A percentile compares a stretch with the other conserved stretches of the same genome.
These are phyloP conservation scores for Eragrostis curvula DNA, from an alignment of 176 grass and related monocot genomes.

Conservation along the genomic window DNA sequence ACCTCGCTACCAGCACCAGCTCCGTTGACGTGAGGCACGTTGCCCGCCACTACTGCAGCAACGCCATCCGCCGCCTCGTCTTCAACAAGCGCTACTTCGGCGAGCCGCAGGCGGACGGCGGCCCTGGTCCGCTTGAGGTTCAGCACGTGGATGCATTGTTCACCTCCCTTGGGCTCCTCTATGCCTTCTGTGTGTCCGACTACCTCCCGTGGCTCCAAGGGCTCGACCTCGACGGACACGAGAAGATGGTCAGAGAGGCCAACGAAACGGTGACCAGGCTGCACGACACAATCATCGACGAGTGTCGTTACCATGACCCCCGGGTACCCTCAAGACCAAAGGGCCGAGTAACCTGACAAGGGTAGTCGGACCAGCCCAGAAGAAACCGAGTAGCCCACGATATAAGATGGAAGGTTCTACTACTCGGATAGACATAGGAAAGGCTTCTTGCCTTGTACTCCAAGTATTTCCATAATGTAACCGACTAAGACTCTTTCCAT, in stretches of 20 bases:
- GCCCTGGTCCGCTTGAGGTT: constrained; percentile 34
- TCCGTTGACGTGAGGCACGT: constrained; percentile 27
- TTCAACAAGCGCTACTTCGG: constrained; percentile 51
- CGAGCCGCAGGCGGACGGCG: constrained; percentile 5
- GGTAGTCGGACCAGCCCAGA: too few relatives aligned
- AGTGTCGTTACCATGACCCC: too few relatives aligned
- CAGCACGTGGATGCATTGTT: constrained; percentile 46
- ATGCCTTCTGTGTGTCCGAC: constrained; percentile 45
- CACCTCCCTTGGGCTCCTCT: constrained; percentile 3
- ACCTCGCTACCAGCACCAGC: not conserved
- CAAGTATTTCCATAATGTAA: too few relatives aligned
- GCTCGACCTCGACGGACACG: constrained; percentile 45
- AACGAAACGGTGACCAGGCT: not conserved
- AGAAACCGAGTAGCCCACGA: too few relatives aligned
- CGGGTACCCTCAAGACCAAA: too few relatives aligned
- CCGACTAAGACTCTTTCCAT: too few relatives aligned
- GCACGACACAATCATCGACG: constrained; percentile 35
- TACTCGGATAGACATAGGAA: too few relatives aligned
- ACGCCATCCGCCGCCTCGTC: constrained; percentile 37
- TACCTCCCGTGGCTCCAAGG: constrained; percentile 41
- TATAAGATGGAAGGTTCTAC: too few relatives aligned
- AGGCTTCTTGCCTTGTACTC: too few relatives aligned
- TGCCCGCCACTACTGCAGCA: constrained; percentile 38
- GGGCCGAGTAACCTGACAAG: too few relatives aligned
- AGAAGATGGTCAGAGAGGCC: constrained; percentile 25